These are phyloP conservation scores for Kingdonia uniflora DNA, from an alignment of 164 flowering plant species.

Conservation along the genomic window DNA sequence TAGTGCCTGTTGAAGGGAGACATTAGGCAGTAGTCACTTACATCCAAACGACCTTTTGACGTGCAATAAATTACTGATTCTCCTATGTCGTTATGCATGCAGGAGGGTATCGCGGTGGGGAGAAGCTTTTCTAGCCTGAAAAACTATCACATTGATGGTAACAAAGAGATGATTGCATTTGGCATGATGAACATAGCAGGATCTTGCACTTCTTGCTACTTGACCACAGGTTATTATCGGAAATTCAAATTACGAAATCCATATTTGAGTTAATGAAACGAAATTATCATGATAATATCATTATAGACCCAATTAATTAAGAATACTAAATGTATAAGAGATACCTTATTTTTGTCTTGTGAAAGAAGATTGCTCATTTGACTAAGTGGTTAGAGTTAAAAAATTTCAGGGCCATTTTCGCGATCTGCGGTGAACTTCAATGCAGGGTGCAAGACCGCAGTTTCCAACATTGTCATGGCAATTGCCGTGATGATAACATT, in stretches of 20 bases:
- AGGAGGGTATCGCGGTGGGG: constrained; percentile 90
- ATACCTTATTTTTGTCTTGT: background rate
- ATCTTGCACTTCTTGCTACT: constrained; percentile 74
- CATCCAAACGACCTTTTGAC: no score
- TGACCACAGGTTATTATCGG: constrained; percentile 52
- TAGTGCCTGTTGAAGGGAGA: no score
- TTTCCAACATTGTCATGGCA: constrained; percentile 79
- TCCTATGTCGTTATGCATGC: constrained; percentile 10
- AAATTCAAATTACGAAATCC: background rate
- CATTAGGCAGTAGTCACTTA: no score
- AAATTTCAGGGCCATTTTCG: constrained; percentile 62
- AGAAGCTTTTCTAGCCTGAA: constrained; percentile 83
- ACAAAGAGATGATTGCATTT: constrained; percentile 88
- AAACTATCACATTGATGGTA: constrained; percentile 78
- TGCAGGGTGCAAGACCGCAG: constrained; percentile 71
- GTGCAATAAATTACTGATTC: no score
- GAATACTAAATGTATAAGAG: background rate
- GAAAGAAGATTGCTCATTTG: background rate
- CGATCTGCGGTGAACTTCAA: constrained; percentile 69
- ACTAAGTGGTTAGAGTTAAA: no score
- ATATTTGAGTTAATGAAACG: no score
- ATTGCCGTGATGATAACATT: constrained; percentile 53
- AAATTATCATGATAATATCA: no score
- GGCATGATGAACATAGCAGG: constrained; percentile 85
- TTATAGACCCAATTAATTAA: no score